These are phyloP conservation scores for Phytophthora melonis DNA, from an alignment of 352 stramenopile species.

Conservation along the genomic window DNA sequence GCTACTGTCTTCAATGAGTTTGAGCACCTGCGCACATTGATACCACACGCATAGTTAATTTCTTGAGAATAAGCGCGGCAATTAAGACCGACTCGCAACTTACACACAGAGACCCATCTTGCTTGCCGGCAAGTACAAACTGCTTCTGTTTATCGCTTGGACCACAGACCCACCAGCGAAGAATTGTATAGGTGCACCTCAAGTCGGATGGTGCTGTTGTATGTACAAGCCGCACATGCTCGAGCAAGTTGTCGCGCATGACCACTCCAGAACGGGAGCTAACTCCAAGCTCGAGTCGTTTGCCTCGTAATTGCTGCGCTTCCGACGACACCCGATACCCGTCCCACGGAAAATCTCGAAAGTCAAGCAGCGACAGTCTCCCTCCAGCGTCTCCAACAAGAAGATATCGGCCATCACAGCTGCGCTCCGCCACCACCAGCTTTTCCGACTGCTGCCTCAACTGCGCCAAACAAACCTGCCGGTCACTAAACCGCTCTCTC, in stretches of 20 bases:
- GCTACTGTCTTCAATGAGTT: conserved; percentile 19
- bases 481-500: conserved; percentile 65
- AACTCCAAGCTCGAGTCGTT: conserved; percentile 34
- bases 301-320: conserved; percentile 17
- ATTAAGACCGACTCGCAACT: conserved; percentile 25
- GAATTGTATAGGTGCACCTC: conserved; percentile 26
- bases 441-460: conserved; percentile 23
- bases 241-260: conserved; percentile 44
- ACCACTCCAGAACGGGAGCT: conserved; percentile 47
- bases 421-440: conserved; percentile 34
- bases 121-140: conserved; percentile 45
- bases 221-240: conserved; percentile 44
- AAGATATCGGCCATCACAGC: conserved; percentile 44
- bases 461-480: conserved; percentile 47
- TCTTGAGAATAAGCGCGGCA: background rate
- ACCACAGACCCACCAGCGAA: conserved; percentile 41
- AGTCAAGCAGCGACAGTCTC: conserved; percentile 46
- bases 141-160: conserved; percentile 24
- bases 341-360: conserved; percentile 36
- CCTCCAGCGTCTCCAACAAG: conserved; percentile 39
- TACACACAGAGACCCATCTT: conserved; percentile 53
- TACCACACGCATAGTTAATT: background rate
- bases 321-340: background rate
- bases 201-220: conserved; percentile 6
- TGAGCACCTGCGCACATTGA: conserved; percentile 22